Conservation (phyloP, 495 filamentous ascomycete species). For the Glonium stellatum region DNA sequence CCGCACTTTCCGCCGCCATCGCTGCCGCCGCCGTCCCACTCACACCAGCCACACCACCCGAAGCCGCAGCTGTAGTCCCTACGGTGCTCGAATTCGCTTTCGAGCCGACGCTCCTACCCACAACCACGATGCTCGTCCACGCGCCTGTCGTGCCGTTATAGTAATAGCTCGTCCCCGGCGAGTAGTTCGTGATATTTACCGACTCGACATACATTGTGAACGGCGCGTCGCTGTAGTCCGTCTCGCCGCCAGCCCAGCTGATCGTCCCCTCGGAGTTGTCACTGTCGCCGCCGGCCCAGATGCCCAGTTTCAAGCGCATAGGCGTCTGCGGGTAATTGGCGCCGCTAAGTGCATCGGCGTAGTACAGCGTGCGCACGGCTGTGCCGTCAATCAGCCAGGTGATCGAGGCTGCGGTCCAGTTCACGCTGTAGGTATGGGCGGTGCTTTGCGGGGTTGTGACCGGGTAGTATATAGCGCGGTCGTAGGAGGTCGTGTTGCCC, state of each 20-base stretch:
- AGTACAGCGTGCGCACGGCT: conserved; percentile 6
- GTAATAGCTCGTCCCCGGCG: conserved; percentile 7
- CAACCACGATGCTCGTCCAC: background rate
- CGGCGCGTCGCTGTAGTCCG: conserved; percentile 12
- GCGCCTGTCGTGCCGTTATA: conserved; percentile 1
- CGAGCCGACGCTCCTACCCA: background rate
- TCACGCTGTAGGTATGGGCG: conserved; percentile 6
- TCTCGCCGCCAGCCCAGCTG: conserved; percentile 15
- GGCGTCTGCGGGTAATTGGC: conserved; percentile 19
- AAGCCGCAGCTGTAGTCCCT: background rate
- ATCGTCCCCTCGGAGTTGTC: conserved; percentile 9
- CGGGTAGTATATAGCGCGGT: background rate
- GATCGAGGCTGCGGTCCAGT: background rate
- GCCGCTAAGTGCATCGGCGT: conserved; percentile 5
- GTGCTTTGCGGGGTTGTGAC: background rate
- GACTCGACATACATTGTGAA: conserved; percentile 14
- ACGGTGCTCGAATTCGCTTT: background rate
- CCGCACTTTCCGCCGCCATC: no score
- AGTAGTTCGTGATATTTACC: conserved; percentile 9
- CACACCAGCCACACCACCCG: no score
- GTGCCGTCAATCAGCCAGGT: background rate
- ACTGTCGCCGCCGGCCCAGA: conserved; percentile 15
- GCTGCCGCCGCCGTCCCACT: no score
- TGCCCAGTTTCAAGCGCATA: conserved; percentile 9
- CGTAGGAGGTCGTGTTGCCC: conserved; percentile 14